phyloP scores from a whole-genome alignment of 192 early-diverging fungal species.

The Rhizoclosmatium sp. region DNA sequence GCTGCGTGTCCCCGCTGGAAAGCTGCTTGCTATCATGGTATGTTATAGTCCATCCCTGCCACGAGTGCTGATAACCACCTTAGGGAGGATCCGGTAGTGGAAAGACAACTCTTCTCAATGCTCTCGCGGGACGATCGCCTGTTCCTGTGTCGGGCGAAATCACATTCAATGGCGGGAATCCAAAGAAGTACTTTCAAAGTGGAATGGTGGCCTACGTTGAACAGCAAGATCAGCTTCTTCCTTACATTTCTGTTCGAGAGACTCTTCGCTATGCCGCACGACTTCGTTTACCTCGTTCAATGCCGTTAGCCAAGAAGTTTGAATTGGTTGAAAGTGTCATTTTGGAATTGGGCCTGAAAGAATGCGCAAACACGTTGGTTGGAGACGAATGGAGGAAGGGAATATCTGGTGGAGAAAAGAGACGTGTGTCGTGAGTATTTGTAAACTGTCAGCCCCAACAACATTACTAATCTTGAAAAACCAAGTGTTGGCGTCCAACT shows the following conservation, averaged over 20 bases:
- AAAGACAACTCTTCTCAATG: constrained; percentile 56
- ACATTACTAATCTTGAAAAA: constrained; percentile 52
- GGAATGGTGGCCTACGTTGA: constrained; percentile 52
- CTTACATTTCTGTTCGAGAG: constrained; percentile 74
- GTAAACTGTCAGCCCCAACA: constrained; percentile 33
- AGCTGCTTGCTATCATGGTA: constrained; percentile 49
- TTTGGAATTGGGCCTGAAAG: constrained; percentile 48
- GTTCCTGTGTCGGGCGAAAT: constrained; percentile 72
- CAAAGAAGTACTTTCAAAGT: constrained; percentile 19
- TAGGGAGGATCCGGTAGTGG: constrained; percentile 47
- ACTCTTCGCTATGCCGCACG: constrained; percentile 73
- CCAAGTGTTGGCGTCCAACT: constrained; percentile 85
- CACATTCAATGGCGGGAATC: constrained; percentile 74
- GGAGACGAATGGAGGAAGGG: constrained; percentile 54
- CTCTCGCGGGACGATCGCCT: constrained; percentile 68
- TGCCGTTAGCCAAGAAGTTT: constrained; percentile 30
- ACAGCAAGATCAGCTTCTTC: constrained; percentile 44
- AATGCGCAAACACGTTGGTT: constrained; percentile 51
- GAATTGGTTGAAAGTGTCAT: constrained; percentile 49
- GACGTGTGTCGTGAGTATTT: constrained; percentile 67
- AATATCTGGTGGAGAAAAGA: constrained; percentile 86
- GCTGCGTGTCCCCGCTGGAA: constrained; percentile 32
- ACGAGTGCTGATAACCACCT: background rate
- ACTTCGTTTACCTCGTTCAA: constrained; percentile 62
- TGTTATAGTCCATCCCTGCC: background rate